Base-by-base conservation (phyloP, 1,284 basidiomycete genomes). In the Cryptococcus neoformans region DNA sequence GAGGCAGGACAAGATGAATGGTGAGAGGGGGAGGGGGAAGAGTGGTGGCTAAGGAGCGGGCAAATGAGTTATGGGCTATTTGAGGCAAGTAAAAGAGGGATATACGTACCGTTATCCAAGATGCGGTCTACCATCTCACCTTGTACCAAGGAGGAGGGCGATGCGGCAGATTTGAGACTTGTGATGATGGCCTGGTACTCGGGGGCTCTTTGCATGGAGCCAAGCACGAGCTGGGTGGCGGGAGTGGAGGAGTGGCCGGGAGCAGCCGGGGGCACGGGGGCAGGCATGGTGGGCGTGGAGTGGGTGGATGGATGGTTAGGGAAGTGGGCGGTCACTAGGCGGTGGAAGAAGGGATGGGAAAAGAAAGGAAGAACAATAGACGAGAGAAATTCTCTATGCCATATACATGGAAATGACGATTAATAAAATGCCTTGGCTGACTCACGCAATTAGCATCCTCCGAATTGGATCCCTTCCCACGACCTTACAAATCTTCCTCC, bases 81-180 rank as follows among this genome's bases (percentile, higher is more conserved):
- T 35, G 28, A 12, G 37, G 21, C 21, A 21, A 21, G 21, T 42
- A 37, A 16, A 16, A 36, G 8, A 45, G 6, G 38, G 42, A 28
- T 46, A 39, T 39, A 64, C 74, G 70, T 58, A 78, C 76, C 76
- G 55, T 70, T 69, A 57, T 77, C 74, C 39, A 78, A 58, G 3
- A 78, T 56, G 36, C 76, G 65, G 63, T 78, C 76, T 11, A 77
- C 68, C 76, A 78, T 78, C 58, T 78, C 76, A 11, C 70, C 74
- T 41, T 69, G 62, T 4, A 76, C 74, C 5, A 49, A 54, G 28
- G 57, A 59, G 5, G 57, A 56, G 5, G 54, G 58, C n/a, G 59
- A 62, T 12, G 59, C 62, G 6, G 49, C 44, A 36, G 56, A 48
- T 54, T 76, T 69, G 54, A 77, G 62, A 28, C 56, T 51, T 14